A percentile compares a stretch with the other conserved stretches of the same genome.
These are phyloP conservation scores for Notholithocarpus densiflorus DNA, from an alignment of 306 rosid species.

Conservation along the genomic window DNA sequence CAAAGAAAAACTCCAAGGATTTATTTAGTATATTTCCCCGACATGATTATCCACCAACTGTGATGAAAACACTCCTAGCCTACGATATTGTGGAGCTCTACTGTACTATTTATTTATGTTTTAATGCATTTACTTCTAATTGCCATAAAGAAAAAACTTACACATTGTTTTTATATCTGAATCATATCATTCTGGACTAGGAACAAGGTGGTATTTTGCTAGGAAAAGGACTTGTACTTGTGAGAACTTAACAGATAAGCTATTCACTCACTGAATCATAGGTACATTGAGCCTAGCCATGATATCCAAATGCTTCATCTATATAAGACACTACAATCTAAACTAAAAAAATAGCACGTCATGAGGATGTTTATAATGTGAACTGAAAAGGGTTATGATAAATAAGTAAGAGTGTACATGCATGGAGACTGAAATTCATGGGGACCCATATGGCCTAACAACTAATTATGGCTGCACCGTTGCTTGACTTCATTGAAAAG, in stretches of 20 bases:
- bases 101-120: too few relatives aligned
- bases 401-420: background rate
- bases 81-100: too few relatives aligned
- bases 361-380: conserved; percentile 20
- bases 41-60: too few relatives aligned
- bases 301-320: background rate
- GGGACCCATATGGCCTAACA: conserved; percentile 27
- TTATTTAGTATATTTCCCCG: too few relatives aligned
- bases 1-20: too few relatives aligned
- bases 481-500: conserved; percentile 22
- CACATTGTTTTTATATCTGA: background rate
- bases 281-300: conserved; percentile 57
- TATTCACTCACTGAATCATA: conserved; percentile 8
- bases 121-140: too few relatives aligned
- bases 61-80: too few relatives aligned
- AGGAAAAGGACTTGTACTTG: conserved; percentile 7
- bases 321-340: background rate
- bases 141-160: too few relatives aligned
- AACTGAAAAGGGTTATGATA: background rate
- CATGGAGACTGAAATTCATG: background rate
- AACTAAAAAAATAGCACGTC: background rate
- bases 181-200: background rate
- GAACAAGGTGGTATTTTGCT: background rate
- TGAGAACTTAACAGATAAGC: background rate
- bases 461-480: conserved; percentile 7